phyloP scores from a whole-genome alignment of 768 basidiomycete genomes.

The Tephrocybe sp. region DNA sequence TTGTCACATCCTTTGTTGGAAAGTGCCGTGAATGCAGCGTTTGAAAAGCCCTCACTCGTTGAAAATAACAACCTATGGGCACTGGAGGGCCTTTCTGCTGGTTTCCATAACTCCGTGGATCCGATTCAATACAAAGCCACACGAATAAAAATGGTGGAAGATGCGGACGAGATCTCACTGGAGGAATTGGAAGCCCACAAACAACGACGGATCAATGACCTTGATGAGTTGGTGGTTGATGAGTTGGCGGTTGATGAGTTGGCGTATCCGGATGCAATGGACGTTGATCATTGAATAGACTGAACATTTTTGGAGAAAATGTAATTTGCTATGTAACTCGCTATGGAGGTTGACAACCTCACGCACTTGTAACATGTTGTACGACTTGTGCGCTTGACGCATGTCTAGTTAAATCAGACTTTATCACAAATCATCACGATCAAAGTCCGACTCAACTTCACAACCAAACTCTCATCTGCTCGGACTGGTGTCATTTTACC shows the following conservation, averaged over 20 bases:
- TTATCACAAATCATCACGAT: constrained; percentile 13
- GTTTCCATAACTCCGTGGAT: constrained; percentile 69
- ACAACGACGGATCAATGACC: constrained; percentile 29
- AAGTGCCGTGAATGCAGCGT: constrained; percentile 37
- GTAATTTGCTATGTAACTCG: background rate
- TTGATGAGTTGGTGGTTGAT: constrained; percentile 21
- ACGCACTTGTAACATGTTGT: background rate
- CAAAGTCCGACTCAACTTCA: constrained; percentile 15
- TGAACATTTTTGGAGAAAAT: background rate
- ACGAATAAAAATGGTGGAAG: constrained; percentile 58
- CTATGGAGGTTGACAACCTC: no score
- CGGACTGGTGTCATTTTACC: constrained; percentile 16
- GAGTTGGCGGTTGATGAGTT: constrained; percentile 18
- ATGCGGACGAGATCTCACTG: constrained; percentile 54
- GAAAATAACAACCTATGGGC: constrained; percentile 62
- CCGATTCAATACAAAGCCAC: constrained; percentile 56
- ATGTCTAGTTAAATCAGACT: no score
- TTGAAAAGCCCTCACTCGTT: constrained; percentile 33
- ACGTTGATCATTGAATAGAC: constrained; percentile 14
- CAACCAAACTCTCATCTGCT: constrained; percentile 13
- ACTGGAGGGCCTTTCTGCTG: constrained; percentile 68
- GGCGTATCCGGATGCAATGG: constrained; percentile 19
- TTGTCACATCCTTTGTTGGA: constrained; percentile 63
- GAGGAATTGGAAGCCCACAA: constrained; percentile 41
- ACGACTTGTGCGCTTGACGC: no score